Evolutionary conservation across 139 green algal species (phyloP), one percentile per base, ranked within the genome.

Genomic region (Chlamydomonas sp.): DNA sequence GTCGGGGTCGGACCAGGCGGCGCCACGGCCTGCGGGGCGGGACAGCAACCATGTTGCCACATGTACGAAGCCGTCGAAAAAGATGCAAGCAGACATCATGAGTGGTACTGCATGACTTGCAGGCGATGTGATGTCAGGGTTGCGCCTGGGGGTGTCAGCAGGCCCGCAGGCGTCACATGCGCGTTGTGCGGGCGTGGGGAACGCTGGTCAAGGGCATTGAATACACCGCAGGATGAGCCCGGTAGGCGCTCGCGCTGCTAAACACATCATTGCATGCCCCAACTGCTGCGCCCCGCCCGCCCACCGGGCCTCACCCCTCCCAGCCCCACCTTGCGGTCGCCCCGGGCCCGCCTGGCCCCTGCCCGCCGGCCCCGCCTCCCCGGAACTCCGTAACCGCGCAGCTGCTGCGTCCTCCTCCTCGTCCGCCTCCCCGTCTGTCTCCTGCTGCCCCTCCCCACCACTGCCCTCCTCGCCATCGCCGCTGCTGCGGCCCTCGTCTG

Each of bases 1-100:
- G 17, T 95, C 93, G 1, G 93, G 85, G 91, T 98, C 96, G 9
- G 90, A 79, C 96, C 96, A 98, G 0, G 91, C 95, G 5, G 95
- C 83, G 20, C 16, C 76, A 7, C 90, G 74, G 61, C 79, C 16
- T 12, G 7, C 60, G 67, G 59, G 3, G 3, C 15, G 9, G 60
- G 58, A 5, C 73, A 17, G 69, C 69, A n/a, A 62, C 49, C 78
- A 66, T 14, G 5, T 62, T 7, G 10, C 3, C 76, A 80, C 58
- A 8, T 31, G 58, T 5, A 71, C 66, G 66, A 10, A 71, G 66
- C 66, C 66, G 66, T 71, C 66, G 10, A 14, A 71, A 71, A 10
- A 18, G 66, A 10, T 71, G 66, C 9, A 10, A 71, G 10, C 66
- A 14, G 12, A 71, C 0, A 18, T 1, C 66, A 10, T 18, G 10